These are phyloP conservation scores for Acmispon strigosus DNA, from an alignment of 306 rosid species.

Conservation along the genomic window DNA sequence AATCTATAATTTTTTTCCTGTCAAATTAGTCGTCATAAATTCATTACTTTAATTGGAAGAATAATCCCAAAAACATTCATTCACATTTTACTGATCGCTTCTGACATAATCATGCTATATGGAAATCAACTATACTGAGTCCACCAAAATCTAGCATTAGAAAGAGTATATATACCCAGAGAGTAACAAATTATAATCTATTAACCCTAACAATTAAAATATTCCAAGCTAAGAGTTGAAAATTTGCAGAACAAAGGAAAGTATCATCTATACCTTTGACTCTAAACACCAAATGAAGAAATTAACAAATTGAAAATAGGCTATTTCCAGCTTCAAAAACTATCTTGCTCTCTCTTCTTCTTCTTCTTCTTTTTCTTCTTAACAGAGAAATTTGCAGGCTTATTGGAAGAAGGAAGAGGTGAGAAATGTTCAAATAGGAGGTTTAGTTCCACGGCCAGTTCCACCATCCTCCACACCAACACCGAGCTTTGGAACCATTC, in stretches of 20 bases:
- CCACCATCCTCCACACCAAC: conserved; percentile 31
- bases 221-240: not conserved
- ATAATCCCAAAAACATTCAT: not conserved
- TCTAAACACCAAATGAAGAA: no score
- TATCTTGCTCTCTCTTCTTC: conserved; percentile 1
- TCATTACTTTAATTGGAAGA: not conserved
- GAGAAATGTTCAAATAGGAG: conserved; percentile 51
- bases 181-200: not conserved
- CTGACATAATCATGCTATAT: not conserved
- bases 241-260: conserved; percentile 7
- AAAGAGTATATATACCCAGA: not conserved
- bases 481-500: conserved; percentile 46
- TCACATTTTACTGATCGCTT: not conserved
- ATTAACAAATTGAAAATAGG: conserved; percentile 14
- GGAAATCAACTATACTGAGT: conserved; percentile 7
- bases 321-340: not conserved
- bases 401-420: not conserved
- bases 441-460: conserved; percentile 42
- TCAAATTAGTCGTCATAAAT: conserved; percentile 2
- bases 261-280: conserved; percentile 38
- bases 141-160: conserved; percentile 12
- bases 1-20: not conserved
- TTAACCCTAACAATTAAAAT: conserved; percentile 4
- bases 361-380: not conserved
- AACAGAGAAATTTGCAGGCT: not conserved